phyloP scores from a whole-genome alignment of 2,329 filamentous ascomycete species.

The Monosporascus ibericus region DNA sequence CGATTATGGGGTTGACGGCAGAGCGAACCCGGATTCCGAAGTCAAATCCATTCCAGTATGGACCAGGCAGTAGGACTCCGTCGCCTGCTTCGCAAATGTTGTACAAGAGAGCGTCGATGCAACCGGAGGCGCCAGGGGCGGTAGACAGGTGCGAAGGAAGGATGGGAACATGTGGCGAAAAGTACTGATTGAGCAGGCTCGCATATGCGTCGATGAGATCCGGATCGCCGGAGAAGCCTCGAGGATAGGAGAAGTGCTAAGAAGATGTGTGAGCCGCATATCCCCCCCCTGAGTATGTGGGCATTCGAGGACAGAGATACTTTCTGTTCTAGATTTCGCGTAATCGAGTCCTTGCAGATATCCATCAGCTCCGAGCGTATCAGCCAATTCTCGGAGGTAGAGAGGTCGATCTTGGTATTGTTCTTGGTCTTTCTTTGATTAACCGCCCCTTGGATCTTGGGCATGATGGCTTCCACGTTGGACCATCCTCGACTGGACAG shows the following conservation, averaged over 20 bases:
- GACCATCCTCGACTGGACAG: constrained; percentile 3
- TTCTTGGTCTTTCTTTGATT: constrained; percentile 1
- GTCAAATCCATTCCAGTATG: constrained; percentile 21
- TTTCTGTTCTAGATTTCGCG: neutral
- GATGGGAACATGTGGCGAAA: constrained; percentile 1
- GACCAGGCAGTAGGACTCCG: constrained; percentile 23
- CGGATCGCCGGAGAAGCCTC: constrained; percentile 6
- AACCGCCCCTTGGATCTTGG: constrained; percentile 5
- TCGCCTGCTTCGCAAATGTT: constrained; percentile 29
- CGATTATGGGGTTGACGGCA: constrained; percentile 1
- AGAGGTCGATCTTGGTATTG: constrained; percentile 4
- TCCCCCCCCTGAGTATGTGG: no score
- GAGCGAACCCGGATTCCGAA: constrained; percentile 3
- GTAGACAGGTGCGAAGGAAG: constrained; percentile 1
- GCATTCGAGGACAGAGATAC: no score
- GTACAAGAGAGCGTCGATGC: constrained; percentile 21
- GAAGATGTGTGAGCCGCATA: neutral
- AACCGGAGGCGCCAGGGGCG: constrained; percentile 3
- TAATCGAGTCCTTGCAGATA: constrained; percentile 4
- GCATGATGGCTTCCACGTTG: constrained; percentile 8
- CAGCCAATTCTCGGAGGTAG: constrained; percentile 7
- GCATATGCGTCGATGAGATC: constrained; percentile 4
- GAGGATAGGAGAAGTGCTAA: constrained; percentile 11
- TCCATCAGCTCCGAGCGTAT: constrained; percentile 6
- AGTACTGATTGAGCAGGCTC: constrained; percentile 7